Evolutionary conservation across 805 yeast genomes (phyloP), one percentile per base, ranked within the genome.

Genomic region (Priceomyces fermenticarens): DNA sequence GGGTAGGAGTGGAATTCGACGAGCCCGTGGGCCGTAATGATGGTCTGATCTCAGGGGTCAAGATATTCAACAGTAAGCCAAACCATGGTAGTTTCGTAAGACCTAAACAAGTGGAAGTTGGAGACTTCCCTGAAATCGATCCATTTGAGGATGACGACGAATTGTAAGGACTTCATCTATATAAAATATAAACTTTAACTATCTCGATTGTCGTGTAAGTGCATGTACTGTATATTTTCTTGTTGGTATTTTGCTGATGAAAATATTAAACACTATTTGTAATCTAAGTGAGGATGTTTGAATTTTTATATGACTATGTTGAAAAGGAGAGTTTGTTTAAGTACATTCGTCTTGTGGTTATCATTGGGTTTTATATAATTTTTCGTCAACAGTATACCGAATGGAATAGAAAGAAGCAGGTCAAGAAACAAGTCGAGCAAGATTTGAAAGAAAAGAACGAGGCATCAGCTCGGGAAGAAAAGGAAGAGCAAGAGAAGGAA

Each of bases 1-100:
- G 97, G 97, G 75, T 86, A 25, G 98, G 97, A 0, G 76, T 91
- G 3, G 86, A 83, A 51, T 81, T 89, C 40, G 93, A 86, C 51
- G 88, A 85, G 49, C 91, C 97, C 0, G 75, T 77, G 6, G 98
- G 98, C 4, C 88, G 85, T 58, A 88, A 90, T 54, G 79, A 88
- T 54, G 98, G 98, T 0, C 63, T 78, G 14, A 65, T 88, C 30
- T 77, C 80, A 28, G 89, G 87, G 0, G 57, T 50, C 1, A 53
- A 70, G 28, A 75, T 85, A 47, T 90, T 91, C 55, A 54, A 65
- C 3, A 78, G 88, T 26, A 65, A 67, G 4, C 53, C 54, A 4
- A 73, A 74, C 14, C 81, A 86, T 53, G 97, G 97, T 4, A 80
- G 88, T 4, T 88, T 91, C 58, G 78, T 89, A 10, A 77, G 77